Evolutionary conservation across 164 flowering plant species (phyloP).

Genomic region (Amborella trichopoda): DNA sequence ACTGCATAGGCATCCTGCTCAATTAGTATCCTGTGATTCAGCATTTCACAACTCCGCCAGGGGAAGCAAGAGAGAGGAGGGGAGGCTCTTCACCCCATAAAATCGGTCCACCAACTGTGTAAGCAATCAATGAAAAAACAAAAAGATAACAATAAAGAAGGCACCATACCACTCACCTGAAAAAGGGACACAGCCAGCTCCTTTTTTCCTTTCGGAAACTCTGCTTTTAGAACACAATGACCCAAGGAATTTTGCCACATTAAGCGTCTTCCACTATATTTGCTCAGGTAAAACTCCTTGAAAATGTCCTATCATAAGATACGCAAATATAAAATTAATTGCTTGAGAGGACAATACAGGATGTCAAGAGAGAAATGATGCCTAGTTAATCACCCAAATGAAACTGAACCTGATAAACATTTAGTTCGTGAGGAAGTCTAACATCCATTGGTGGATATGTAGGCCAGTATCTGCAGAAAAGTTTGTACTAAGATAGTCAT

Average conservation of each 20-base stretch:
- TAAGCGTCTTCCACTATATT: constrained; percentile 81
- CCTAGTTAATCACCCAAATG: neutral
- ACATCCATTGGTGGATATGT: constrained; percentile 97
- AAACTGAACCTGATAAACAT: constrained; percentile 68
- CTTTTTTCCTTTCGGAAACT: constrained; percentile 81
- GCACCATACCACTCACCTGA: constrained; percentile 86
- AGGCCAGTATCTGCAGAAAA: constrained; percentile 74
- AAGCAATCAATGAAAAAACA: too few relatives aligned
- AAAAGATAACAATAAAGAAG: too few relatives aligned
- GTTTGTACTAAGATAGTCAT: neutral
- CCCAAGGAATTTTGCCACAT: constrained; percentile 98
- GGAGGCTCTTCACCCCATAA: too few relatives aligned
- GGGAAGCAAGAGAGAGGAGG: too few relatives aligned
- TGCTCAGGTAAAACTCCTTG: constrained; percentile 86
- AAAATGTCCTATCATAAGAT: constrained; percentile 60
- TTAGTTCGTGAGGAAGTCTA: constrained; percentile 83
- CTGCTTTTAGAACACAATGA: constrained; percentile 87
- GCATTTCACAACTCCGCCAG: too few relatives aligned
- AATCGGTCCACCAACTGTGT: too few relatives aligned
- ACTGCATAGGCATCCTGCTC: too few relatives aligned
- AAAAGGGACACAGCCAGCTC: constrained; percentile 90
- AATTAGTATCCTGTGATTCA: too few relatives aligned
- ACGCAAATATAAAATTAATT: neutral
- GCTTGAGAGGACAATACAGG: too few relatives aligned
- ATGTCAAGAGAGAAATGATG: neutral